Percentiles rank a stretch among this genome's conserved stretches.
These are phyloP conservation scores for Stagonosporopsis vannaccii DNA, from an alignment of 2,329 filamentous ascomycete species.

Conservation along the genomic window DNA sequence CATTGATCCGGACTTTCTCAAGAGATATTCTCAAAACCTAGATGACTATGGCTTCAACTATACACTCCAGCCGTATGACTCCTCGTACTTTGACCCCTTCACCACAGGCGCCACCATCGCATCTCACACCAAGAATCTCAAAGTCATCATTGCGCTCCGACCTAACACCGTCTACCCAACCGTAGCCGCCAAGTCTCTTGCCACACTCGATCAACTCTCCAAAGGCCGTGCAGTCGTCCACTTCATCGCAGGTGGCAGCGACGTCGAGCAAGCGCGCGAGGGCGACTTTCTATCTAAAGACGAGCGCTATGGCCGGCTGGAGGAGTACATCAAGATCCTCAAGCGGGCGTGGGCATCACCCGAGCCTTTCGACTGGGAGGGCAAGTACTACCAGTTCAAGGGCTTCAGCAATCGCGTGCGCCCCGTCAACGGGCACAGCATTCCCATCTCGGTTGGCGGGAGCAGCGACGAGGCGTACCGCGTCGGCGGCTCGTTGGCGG, in stretches of 20 bases:
- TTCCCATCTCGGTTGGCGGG: slow-evolving; percentile 66
- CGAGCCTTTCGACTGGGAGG: slow-evolving; percentile 68
- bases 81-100: slow-evolving; percentile 63
- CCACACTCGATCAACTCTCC: slow-evolving; percentile 67
- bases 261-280: slow-evolving; percentile 66
- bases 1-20: slow-evolving; percentile 64
- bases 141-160: slow-evolving; percentile 67
- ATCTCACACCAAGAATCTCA: slow-evolving; percentile 64
- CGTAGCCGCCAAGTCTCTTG: slow-evolving; percentile 67
- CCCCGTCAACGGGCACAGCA: slow-evolving; percentile 59
- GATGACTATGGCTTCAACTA: slow-evolving; percentile 70
- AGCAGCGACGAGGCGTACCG: slow-evolving; percentile 67
- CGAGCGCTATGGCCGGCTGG: slow-evolving; percentile 64
- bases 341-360: slow-evolving; percentile 64
- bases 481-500: slow-evolving; percentile 64
- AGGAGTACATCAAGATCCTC: slow-evolving; percentile 69
- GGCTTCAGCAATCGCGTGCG: slow-evolving; percentile 63
- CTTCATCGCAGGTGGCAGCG: slow-evolving; percentile 68
- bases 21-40: slow-evolving; percentile 63
- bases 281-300: slow-evolving; percentile 67
- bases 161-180: slow-evolving; percentile 70
- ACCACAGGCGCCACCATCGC: slow-evolving; percentile 67
- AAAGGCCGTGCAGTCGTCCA: slow-evolving; percentile 66
- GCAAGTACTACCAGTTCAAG: slow-evolving; percentile 67
- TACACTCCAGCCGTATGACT: slow-evolving; percentile 67